Percentiles rank a stretch among this genome's conserved stretches.
Conservation (phyloP, 78 protist genomes). For the slime mould (Dictyostelium discoideum) region DNA sequence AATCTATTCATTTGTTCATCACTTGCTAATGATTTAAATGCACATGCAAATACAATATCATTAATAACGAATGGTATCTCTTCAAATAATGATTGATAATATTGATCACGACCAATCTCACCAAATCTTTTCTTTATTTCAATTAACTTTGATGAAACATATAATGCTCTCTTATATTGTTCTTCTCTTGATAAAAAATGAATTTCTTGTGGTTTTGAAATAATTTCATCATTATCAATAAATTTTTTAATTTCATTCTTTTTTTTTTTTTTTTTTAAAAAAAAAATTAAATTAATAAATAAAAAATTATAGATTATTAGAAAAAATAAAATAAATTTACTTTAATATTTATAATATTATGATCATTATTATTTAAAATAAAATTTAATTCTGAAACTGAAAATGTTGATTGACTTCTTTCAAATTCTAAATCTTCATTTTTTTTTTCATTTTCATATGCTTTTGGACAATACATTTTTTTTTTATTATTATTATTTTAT, state of each 20-base stretch:
- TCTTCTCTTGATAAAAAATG: constrained; percentile 71
- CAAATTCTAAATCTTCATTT: constrained; percentile 17
- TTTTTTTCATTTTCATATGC: not conserved
- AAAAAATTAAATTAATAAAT: too few species aligned
- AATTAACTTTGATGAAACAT: not conserved
- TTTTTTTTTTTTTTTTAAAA: not conserved
- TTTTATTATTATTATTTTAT: not conserved
- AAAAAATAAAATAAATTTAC: not conserved
- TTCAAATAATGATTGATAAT: not conserved
- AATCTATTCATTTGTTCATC: constrained; percentile 60
- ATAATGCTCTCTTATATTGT: constrained; percentile 1
- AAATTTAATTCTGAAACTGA: not conserved
- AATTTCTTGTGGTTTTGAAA: constrained; percentile 31
- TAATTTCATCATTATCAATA: constrained; percentile 13
- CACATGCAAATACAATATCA: constrained; percentile 54
- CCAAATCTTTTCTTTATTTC: constrained; percentile 21
- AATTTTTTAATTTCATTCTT: constrained; percentile 17
- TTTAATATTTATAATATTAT: not conserved
- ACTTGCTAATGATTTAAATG: constrained; percentile 42
- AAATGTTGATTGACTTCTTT: constrained; percentile 24
- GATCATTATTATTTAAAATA: constrained; percentile 3
- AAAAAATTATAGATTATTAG: too few species aligned
- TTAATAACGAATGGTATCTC: constrained; percentile 53
- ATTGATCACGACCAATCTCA: not conserved
- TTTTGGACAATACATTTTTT: not conserved